Conservation (phyloP, 345 rosid genomes). For the Syzygium aromaticum region DNA sequence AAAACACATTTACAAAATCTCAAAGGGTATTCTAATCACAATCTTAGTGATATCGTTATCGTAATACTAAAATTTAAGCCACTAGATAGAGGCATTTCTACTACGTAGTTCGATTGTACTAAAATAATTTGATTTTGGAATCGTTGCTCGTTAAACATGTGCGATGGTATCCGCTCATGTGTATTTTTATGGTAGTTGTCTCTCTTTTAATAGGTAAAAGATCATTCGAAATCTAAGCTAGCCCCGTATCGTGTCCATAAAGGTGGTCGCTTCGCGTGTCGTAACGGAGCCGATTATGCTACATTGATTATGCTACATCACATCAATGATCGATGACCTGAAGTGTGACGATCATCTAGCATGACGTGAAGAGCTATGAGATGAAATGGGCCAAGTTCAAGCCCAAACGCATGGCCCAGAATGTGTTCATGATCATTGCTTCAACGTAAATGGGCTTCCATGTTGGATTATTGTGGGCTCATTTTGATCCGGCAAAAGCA, state of each 20-base stretch:
- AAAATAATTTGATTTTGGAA: neutral
- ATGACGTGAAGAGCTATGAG: neutral
- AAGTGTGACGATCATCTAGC: neutral
- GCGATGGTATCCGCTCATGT: too few species aligned
- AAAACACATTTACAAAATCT: neutral
- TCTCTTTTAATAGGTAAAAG: neutral
- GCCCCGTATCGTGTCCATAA: neutral
- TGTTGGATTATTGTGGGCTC: neutral
- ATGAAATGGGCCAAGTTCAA: neutral
- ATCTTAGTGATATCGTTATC: rapidly evolving
- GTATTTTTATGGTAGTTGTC: rapidly evolving
- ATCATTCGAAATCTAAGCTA: neutral
- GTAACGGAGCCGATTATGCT: neutral
- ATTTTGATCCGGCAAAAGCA: neutral
- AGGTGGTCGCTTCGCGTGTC: neutral
- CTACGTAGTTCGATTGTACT: rapidly evolving
- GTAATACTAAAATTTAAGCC: neutral
- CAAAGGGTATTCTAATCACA: rapidly evolving
- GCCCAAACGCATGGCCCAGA: neutral
- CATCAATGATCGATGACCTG: neutral
- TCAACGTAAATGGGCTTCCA: neutral
- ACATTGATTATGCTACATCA: neutral
- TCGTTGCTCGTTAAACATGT: neutral
- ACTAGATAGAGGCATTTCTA: neutral
- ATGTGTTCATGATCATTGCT: neutral